Percentiles rank a stretch among this genome's conserved stretches.
phyloP scores from a whole-genome alignment of 2,329 filamentous ascomycete genomes.

The Cercospora sp. region DNA sequence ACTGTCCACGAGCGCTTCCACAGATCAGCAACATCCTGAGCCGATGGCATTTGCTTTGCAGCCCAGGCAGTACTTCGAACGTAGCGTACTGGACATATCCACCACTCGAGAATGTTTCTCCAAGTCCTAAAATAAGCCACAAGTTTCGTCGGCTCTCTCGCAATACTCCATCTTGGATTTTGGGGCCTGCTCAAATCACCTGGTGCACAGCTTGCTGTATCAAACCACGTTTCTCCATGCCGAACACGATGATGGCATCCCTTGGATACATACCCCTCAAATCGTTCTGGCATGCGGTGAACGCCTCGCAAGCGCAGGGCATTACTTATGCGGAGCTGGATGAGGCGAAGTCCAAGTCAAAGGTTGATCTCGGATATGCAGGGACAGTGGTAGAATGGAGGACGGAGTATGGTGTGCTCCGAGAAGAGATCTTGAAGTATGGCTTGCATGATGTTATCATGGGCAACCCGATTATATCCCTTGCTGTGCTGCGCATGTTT shows the following conservation, averaged over 20 bases:
- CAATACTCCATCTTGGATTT: constrained; percentile 46
- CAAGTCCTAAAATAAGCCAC: constrained; percentile 20
- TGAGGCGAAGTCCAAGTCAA: constrained; percentile 44
- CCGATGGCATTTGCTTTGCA: not conserved
- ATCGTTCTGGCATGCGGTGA: constrained; percentile 58
- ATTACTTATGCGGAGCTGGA: constrained; percentile 51
- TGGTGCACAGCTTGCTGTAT: constrained; percentile 39
- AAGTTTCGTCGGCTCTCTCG: constrained; percentile 31
- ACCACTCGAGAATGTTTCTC: constrained; percentile 11
- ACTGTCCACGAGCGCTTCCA: not conserved
- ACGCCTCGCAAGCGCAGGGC: constrained; percentile 43
- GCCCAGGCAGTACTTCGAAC: not conserved
- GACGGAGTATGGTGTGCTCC: constrained; percentile 51
- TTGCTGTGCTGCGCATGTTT: constrained; percentile 54
- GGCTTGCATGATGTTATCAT: constrained; percentile 61
- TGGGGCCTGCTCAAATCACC: constrained; percentile 50
- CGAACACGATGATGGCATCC: constrained; percentile 55
- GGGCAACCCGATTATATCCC: constrained; percentile 56
- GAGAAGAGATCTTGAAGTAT: constrained; percentile 57
- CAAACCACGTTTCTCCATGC: constrained; percentile 53
- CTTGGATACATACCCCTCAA: constrained; percentile 52
- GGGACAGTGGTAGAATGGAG: constrained; percentile 54
- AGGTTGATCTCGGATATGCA: constrained; percentile 48
- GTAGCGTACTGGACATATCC: not conserved
- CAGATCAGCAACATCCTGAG: not conserved